Conservation (phyloP, 2,329 filamentous ascomycete genomes). For the Alternaria infectoria region DNA sequence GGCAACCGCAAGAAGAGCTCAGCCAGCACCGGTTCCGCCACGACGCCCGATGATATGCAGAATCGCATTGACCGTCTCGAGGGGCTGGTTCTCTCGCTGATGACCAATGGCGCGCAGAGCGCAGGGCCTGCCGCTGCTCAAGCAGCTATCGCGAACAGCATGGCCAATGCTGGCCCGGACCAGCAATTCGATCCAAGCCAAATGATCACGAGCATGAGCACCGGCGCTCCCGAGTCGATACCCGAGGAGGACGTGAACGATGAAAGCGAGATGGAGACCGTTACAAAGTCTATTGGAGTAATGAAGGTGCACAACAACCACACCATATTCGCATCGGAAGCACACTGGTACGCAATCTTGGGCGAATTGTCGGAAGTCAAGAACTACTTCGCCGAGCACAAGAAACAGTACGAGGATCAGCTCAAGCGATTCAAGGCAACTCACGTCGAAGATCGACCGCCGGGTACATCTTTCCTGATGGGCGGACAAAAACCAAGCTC, state of each 20-base stretch:
- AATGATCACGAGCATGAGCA: slow-evolving; percentile 62
- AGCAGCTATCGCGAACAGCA: slow-evolving; percentile 60
- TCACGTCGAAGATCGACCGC: slow-evolving; percentile 63
- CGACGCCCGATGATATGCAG: slow-evolving; percentile 92
- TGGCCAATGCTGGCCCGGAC: slow-evolving; percentile 49
- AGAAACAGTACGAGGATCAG: slow-evolving; percentile 85
- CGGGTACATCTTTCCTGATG: slow-evolving; percentile 78
- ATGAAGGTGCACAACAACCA: slow-evolving; percentile 61
- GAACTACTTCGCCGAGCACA: slow-evolving; percentile 84
- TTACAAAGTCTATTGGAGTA: slow-evolving; percentile 58
- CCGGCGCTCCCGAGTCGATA: slow-evolving; percentile 62
- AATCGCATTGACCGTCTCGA: slow-evolving; percentile 96
- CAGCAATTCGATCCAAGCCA: slow-evolving; percentile 59
- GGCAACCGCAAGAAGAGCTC: slow-evolving; percentile 73
- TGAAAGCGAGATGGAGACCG: slow-evolving; percentile 67
- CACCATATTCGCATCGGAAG: slow-evolving; percentile 57
- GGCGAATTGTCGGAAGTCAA: slow-evolving; percentile 86
- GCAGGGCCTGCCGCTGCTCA: slow-evolving; percentile 65
- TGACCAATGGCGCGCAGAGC: slow-evolving; percentile 81
- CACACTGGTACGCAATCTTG: slow-evolving; percentile 60
- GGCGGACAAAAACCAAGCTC: slow-evolving; percentile 72
- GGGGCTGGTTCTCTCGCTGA: slow-evolving; percentile 87
- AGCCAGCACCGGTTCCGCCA: slow-evolving; percentile 61
- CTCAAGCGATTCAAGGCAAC: slow-evolving; percentile 75
- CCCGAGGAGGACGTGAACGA: slow-evolving; percentile 60